phyloP scores from a whole-genome alignment of 1,284 basidiomycete species.

The Blastosporella zonata region DNA sequence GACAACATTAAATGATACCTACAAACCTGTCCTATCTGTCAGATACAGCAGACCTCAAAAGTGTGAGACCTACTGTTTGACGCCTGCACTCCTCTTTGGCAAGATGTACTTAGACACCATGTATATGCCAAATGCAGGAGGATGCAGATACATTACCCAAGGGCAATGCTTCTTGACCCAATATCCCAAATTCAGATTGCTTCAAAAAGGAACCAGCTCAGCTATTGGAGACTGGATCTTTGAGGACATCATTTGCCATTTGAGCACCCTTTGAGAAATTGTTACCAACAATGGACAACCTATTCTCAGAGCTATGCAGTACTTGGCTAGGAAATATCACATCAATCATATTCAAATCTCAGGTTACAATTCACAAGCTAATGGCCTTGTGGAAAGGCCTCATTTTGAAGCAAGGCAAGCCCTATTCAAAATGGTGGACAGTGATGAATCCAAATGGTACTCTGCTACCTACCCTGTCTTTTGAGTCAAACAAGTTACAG shows the following conservation, averaged over 20 bases:
- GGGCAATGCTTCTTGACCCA: neutral
- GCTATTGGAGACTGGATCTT: neutral
- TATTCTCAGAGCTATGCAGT: neutral
- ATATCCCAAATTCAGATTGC: neutral
- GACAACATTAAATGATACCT: too few relatives aligned
- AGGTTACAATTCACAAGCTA: neutral
- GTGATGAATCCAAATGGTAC: conserved; percentile 31
- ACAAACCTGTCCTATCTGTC: too few relatives aligned
- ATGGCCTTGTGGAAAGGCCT: neutral
- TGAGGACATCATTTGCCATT: neutral
- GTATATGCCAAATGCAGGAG: neutral
- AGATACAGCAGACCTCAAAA: too few relatives aligned
- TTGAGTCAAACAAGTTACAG: neutral
- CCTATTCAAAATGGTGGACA: conserved; percentile 16
- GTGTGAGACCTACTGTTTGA: too few relatives aligned
- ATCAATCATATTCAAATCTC: neutral
- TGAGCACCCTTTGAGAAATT: neutral
- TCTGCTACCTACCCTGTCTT: conserved; percentile 17
- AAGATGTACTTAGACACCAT: neutral
- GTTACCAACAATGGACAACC: neutral
- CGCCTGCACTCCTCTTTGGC: neutral
- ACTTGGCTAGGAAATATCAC: neutral
- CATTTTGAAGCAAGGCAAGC: neutral
- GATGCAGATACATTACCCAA: neutral
- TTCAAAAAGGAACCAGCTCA: neutral